Percentiles rank a stretch among this genome's conserved stretches.
phyloP scores from a whole-genome alignment of 2,329 filamentous ascomycete species.

The Tolypocladium cylindrosporum region DNA sequence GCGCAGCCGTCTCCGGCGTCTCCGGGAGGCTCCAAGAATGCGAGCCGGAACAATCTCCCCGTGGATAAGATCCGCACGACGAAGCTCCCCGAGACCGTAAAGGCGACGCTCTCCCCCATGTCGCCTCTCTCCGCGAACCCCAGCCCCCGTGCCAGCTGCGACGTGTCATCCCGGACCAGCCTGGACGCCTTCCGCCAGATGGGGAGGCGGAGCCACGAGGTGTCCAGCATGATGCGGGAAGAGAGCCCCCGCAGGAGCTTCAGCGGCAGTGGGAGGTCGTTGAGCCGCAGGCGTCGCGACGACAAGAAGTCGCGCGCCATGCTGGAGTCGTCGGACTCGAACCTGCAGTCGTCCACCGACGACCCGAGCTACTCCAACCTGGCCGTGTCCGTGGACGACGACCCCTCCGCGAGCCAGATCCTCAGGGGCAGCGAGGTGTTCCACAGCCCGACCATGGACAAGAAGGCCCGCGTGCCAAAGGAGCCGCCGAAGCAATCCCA shows the following conservation, averaged over 20 bases:
- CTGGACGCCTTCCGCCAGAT: conserved; percentile 41
- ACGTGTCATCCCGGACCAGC: conserved; percentile 37
- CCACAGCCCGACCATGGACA: conserved; percentile 58
- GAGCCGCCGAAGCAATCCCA: conserved; percentile 5
- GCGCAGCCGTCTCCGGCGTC: conserved; percentile 9
- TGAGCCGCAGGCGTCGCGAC: conserved; percentile 35
- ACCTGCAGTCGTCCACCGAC: conserved; percentile 60
- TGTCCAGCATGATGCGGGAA: conserved; percentile 31
- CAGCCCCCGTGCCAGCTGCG: conserved; percentile 46
- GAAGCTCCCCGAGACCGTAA: conserved; percentile 46
- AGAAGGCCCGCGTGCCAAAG: conserved; percentile 8
- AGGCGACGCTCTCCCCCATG: conserved; percentile 47
- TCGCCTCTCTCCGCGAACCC: conserved; percentile 32
- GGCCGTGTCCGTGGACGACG: conserved; percentile 59
- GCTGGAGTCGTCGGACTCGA: conserved; percentile 63
- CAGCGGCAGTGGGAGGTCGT: conserved; percentile 46
- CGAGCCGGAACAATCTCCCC: conserved; percentile 12
- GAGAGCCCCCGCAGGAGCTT: conserved; percentile 48
- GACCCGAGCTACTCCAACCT: conserved; percentile 64
- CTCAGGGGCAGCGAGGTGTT: conserved; percentile 82
- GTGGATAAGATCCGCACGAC: conserved; percentile 23
- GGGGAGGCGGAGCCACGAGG: conserved; percentile 41
- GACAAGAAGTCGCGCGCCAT: conserved; percentile 38
- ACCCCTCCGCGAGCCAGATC: conserved; percentile 86
- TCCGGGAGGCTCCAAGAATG: conserved; percentile 13